phyloP scores from a whole-genome alignment of 2,329 filamentous ascomycete genomes.

The Aspergillus sp. region DNA sequence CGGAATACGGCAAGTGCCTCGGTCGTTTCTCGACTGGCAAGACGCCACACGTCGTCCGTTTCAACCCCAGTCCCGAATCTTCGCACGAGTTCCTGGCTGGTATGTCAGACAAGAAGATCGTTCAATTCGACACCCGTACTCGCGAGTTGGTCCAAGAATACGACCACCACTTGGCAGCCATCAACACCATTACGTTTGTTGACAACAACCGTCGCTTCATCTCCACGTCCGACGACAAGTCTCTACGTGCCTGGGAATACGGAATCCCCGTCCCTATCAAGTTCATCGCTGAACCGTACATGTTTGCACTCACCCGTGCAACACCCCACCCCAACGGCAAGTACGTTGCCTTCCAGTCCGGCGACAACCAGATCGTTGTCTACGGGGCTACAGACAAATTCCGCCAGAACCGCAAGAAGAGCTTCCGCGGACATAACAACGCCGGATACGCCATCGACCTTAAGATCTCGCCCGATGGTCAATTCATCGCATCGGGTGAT shows the following conservation, averaged over 20 bases:
- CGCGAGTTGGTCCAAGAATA: constrained; percentile 90
- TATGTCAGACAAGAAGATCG: constrained; percentile 98
- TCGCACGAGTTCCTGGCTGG: constrained; percentile 90
- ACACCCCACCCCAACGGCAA: constrained; percentile 83
- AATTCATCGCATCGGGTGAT: constrained; percentile 84
- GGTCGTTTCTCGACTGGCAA: constrained; percentile 89
- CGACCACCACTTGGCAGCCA: constrained; percentile 93
- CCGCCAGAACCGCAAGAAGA: constrained; percentile 95
- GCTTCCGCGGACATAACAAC: constrained; percentile 92
- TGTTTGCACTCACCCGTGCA: constrained; percentile 91
- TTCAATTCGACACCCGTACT: constrained; percentile 88
- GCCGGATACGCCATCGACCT: constrained; percentile 90
- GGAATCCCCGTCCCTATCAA: constrained; percentile 98
- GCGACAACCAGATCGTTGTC: constrained; percentile 94
- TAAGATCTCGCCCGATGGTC: constrained; percentile 81
- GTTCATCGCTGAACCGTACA: constrained; percentile 94
- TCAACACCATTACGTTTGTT: constrained; percentile 96
- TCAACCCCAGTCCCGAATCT: constrained; percentile 75
- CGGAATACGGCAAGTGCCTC: constrained; percentile 85
- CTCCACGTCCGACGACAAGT: constrained; percentile 96
- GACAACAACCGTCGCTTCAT: constrained; percentile 94
- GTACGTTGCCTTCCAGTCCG: constrained; percentile 88
- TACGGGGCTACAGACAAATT: constrained; percentile 95
- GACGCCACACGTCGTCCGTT: constrained; percentile 89
- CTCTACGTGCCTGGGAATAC: constrained; percentile 94